These are phyloP conservation scores for Eimeria acervulina DNA, from an alignment of 169 alveolate genomes.

Conservation along the genomic window DNA sequence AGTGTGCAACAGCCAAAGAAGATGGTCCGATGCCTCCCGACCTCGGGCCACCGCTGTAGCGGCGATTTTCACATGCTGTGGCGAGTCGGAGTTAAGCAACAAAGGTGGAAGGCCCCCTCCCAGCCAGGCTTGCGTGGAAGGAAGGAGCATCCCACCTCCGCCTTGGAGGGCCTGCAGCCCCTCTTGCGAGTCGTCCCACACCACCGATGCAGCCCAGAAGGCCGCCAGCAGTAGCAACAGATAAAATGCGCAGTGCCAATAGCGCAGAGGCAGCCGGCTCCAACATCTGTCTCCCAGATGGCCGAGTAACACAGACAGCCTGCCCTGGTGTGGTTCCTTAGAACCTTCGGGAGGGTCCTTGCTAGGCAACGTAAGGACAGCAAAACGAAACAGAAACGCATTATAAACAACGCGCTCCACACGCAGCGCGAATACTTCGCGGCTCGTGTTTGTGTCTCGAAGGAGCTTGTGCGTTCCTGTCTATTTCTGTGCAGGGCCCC, in stretches of 20 bases:
- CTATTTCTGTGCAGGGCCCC: not conserved
- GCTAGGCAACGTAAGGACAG: not conserved
- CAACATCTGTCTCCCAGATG: constrained; percentile 21
- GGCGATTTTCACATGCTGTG: constrained; percentile 72
- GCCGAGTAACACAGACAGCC: not conserved
- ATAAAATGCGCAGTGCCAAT: constrained; percentile 73
- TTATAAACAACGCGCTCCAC: not conserved
- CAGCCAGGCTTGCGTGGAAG: constrained; percentile 26
- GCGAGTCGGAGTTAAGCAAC: constrained; percentile 58
- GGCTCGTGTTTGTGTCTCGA: not conserved
- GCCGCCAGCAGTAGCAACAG: constrained; percentile 49
- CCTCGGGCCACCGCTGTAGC: constrained; percentile 69
- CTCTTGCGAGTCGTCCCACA: constrained; percentile 57
- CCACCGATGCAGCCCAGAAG: constrained; percentile 74
- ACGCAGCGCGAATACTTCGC: not conserved
- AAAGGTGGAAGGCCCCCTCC: constrained; percentile 46
- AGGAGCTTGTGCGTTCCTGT: not conserved
- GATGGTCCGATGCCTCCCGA: constrained; percentile 61
- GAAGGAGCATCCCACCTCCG: constrained; percentile 16
- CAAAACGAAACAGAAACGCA: not conserved
- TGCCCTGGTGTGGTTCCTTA: not conserved
- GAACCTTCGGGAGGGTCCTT: not conserved
- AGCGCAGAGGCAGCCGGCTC: constrained; percentile 67
- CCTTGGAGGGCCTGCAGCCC: constrained; percentile 62
- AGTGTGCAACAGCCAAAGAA: constrained; percentile 66